A percentile compares a stretch with the other conserved stretches of the same genome.
phyloP scores from a whole-genome alignment of 164 flowering plant species.

The Berberis thunbergii region DNA sequence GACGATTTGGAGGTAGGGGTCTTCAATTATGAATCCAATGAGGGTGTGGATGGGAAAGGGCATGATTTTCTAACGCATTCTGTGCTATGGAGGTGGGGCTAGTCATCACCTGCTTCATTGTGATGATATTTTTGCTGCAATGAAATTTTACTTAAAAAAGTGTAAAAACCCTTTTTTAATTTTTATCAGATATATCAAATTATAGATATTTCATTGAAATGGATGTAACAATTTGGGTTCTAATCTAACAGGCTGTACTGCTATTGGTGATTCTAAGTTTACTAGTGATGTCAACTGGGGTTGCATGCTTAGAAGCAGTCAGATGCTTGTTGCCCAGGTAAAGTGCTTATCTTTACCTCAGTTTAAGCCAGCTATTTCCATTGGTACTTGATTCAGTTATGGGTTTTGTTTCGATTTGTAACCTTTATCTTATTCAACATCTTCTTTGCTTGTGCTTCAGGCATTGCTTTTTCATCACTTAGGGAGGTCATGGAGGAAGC shows the following conservation, averaged over 20 bases:
- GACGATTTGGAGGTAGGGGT: too few relatives aligned
- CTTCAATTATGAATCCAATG: too few relatives aligned
- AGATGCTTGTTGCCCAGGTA: constrained; percentile 98
- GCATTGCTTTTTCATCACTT: constrained; percentile 70
- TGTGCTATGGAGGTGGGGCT: neutral
- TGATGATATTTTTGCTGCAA: neutral
- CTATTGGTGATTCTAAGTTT: constrained; percentile 68
- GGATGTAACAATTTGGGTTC: neutral
- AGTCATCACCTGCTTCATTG: neutral
- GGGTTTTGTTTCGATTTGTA: neutral
- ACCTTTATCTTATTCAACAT: too few relatives aligned
- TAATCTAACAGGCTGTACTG: constrained; percentile 47
- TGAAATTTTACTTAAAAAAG: neutral
- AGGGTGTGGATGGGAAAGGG: too few relatives aligned
- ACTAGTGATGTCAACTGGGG: constrained; percentile 90
- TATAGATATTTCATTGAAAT: neutral
- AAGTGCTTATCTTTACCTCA: constrained; percentile 1
- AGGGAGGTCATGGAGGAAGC: constrained; percentile 88
- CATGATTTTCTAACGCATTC: neutral
- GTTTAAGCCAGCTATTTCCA: neutral
- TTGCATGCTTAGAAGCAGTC: constrained; percentile 97
- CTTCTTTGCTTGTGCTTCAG: constrained; percentile 24
- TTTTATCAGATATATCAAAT: too few relatives aligned
- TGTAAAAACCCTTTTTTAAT: neutral
- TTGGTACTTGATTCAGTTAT: neutral